A percentile compares a stretch with the other conserved stretches of the same genome.
Conservation (phyloP, 1,284 basidiomycete species). For the Papiliotrema flavescens region DNA sequence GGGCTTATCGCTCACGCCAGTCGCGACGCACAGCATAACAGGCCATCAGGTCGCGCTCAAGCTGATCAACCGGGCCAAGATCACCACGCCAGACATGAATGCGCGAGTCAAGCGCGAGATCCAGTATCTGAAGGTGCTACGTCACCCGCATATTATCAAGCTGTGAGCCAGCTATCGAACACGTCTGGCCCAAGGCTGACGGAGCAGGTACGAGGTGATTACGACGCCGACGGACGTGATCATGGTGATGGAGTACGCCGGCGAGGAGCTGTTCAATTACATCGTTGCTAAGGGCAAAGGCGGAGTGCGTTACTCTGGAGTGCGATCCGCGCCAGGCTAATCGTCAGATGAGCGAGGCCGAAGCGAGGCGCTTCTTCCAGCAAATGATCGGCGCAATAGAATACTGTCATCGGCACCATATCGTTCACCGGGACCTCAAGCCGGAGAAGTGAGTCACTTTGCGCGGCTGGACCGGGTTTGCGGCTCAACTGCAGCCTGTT, state of each 20-base stretch:
- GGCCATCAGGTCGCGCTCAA: conserved; percentile 97
- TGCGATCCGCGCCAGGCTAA: neutral
- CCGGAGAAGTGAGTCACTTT: conserved; percentile 75
- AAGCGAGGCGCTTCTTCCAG: conserved; percentile 88
- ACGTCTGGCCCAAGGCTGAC: neutral
- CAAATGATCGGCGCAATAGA: conserved; percentile 94
- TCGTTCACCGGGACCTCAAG: conserved; percentile 93
- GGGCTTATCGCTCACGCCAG: conserved; percentile 55
- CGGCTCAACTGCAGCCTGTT: conserved; percentile 50
- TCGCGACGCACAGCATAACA: conserved; percentile 89
- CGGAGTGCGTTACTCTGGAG: conserved; percentile 26
- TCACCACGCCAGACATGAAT: conserved; percentile 85
- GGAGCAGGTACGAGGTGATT: conserved; percentile 83
- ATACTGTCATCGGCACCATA: conserved; percentile 89
- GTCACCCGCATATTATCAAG: conserved; percentile 94
- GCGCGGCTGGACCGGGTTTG: neutral
- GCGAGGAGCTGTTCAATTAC: conserved; percentile 92
- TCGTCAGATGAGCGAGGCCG: conserved; percentile 72
- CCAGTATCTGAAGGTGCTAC: conserved; percentile 85
- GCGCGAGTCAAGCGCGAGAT: conserved; percentile 91
- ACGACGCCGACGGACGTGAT: conserved; percentile 90
- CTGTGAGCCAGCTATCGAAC: conserved; percentile 58
- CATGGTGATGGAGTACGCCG: conserved; percentile 90
- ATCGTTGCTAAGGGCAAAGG: conserved; percentile 75
- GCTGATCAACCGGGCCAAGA: conserved; percentile 92